A percentile compares a stretch with the other conserved stretches of the same genome.
Conservation (phyloP, 2,329 filamentous ascomycete species). For the Ophiostoma tasmaniense region DNA sequence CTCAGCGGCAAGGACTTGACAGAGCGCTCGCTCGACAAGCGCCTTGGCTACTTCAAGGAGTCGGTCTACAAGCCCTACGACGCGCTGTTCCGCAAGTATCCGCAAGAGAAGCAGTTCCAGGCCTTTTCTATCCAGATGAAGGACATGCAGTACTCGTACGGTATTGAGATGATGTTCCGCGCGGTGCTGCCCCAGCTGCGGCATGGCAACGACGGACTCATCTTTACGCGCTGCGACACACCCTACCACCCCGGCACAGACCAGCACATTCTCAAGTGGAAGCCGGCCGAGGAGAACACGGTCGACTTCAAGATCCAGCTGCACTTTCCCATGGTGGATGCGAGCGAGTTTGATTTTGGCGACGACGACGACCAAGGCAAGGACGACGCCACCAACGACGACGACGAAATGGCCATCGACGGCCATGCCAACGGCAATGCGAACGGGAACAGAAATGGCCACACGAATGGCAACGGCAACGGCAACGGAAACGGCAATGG, state of each 20-base stretch:
- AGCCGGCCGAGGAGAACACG: conserved; percentile 89
- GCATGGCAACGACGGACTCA: conserved; percentile 92
- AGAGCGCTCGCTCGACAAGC: conserved; percentile 75
- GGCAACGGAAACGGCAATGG: conserved; percentile 28
- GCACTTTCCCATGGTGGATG: conserved; percentile 57
- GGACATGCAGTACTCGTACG: conserved; percentile 80
- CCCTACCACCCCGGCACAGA: conserved; percentile 88
- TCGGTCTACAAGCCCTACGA: conserved; percentile 65
- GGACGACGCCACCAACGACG: conserved; percentile 60
- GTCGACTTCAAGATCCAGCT: conserved; percentile 82
- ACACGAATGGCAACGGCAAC: neutral
- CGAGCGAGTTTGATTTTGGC: conserved; percentile 56
- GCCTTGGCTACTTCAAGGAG: conserved; percentile 76
- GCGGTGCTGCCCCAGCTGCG: conserved; percentile 73
- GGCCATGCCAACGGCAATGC: neutral
- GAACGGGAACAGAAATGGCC: neutral
- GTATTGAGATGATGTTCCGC: conserved; percentile 84
- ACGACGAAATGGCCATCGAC: conserved; percentile 26
- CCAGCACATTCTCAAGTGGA: conserved; percentile 93
- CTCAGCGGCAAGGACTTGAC: conserved; percentile 70
- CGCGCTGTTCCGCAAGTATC: conserved; percentile 54
- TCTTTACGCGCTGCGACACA: conserved; percentile 89
- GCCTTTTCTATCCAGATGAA: conserved; percentile 83
- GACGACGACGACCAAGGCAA: conserved; percentile 39
- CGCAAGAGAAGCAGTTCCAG: conserved; percentile 59